These are phyloP conservation scores for Panicum hallii DNA, from an alignment of 202 grass and related monocot species.

Conservation along the genomic window DNA sequence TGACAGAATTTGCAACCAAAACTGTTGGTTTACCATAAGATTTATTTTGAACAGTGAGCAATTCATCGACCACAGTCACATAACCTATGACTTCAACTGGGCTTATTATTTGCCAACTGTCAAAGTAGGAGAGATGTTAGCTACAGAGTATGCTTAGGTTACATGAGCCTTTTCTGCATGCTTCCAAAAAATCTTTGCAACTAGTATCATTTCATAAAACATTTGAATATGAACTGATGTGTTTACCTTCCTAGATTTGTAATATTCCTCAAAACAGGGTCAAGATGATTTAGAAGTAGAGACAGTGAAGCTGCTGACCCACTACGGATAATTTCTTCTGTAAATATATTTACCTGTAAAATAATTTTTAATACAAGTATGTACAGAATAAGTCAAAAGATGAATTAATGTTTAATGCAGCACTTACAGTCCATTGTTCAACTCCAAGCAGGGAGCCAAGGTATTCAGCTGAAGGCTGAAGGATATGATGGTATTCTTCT, in stretches of 20 bases:
- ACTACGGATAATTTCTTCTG: slow-evolving; percentile 92
- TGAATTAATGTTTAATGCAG: slow-evolving; percentile 41
- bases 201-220: too few relatives aligned
- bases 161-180: too few relatives aligned
- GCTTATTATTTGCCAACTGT: slow-evolving; percentile 95
- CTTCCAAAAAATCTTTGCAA: too few relatives aligned
- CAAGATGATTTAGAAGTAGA: slow-evolving; percentile 84
- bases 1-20: slow-evolving; percentile 82
- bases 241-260: slow-evolving; percentile 84
- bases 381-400: slow-evolving; percentile 1
- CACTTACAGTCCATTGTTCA: slow-evolving; percentile 76
- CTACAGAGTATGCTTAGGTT: too few relatives aligned
- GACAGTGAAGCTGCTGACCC: slow-evolving; percentile 88
- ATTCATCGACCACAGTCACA: slow-evolving; percentile 68
- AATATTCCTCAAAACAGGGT: slow-evolving; percentile 79
- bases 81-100: slow-evolving; percentile 87
- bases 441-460: slow-evolving; percentile 81
- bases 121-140: slow-evolving; percentile 14
- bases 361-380: slow-evolving; percentile 11
- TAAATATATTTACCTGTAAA: slow-evolving; percentile 76
- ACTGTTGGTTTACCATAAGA: slow-evolving; percentile 75
- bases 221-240: neutral
- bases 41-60: slow-evolving; percentile 80
- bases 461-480: slow-evolving; percentile 89
- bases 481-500: slow-evolving; percentile 71